phyloP scores from a whole-genome alignment of 495 filamentous ascomycete genomes.

The Xylaria telfairii region DNA sequence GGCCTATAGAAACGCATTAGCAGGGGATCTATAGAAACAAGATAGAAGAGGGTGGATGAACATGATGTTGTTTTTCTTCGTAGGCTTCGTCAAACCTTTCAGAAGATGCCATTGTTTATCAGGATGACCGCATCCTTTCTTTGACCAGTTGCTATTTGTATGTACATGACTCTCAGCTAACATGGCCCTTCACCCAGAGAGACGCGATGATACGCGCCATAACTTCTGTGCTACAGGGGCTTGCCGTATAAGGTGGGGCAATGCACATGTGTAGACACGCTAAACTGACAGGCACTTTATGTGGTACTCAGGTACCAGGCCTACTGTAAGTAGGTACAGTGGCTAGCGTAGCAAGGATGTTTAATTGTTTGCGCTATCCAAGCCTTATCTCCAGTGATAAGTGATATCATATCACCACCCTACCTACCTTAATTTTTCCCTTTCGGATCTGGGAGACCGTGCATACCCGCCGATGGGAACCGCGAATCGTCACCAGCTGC shows the following conservation, averaged over 20 bases:
- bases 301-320: too few species aligned
- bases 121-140: background rate
- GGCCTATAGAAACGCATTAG: constrained; percentile 52
- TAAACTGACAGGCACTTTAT: too few species aligned
- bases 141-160: background rate
- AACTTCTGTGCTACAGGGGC: background rate
- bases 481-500: background rate
- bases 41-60: constrained; percentile 33
- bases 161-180: background rate
- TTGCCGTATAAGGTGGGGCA: background rate
- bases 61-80: constrained; percentile 56
- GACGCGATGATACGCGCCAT: constrained; percentile 19
- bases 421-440: background rate
- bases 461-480: background rate
- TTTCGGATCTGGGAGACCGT: background rate
- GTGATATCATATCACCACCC: background rate
- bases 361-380: constrained; percentile 1
- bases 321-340: too few species aligned
- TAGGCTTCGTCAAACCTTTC: constrained; percentile 31
- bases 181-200: too few species aligned
- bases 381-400: background rate
- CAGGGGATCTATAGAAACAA: background rate
- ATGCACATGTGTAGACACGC: too few species aligned
- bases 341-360: background rate
- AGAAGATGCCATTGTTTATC: constrained; percentile 32